phyloP scores from a whole-genome alignment of 2,329 filamentous ascomycete genomes.

The Fusarium haematococcum region DNA sequence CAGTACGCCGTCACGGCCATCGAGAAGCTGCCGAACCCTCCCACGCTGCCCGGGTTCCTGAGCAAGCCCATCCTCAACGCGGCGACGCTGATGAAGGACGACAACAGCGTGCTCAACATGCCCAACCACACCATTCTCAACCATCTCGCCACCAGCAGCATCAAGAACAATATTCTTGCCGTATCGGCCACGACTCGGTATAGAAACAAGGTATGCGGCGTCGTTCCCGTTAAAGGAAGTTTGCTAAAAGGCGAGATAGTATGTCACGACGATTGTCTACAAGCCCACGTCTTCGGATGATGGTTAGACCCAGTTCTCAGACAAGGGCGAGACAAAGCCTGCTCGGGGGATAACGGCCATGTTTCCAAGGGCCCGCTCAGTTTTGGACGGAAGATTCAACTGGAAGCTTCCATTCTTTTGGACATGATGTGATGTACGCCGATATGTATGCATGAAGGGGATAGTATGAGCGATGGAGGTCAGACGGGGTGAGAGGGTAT shows the following conservation, averaged over 20 bases:
- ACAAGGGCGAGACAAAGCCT: conserved; percentile 5
- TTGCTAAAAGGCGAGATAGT: conserved; percentile 66
- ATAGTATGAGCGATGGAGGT: not conserved
- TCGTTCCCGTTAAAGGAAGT: not conserved
- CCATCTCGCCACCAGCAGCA: conserved; percentile 96
- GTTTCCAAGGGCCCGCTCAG: not conserved
- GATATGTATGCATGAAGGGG: conserved; percentile 4
- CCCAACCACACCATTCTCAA: conserved; percentile 98
- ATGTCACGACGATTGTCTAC: conserved; percentile 97
- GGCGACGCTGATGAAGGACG: conserved; percentile 92
- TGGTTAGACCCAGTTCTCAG: conserved; percentile 32
- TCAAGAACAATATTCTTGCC: conserved; percentile 94
- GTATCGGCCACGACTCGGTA: conserved; percentile 98
- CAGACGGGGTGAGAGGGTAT: not conserved
- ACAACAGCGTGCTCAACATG: conserved; percentile 96
- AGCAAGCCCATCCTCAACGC: conserved; percentile 96
- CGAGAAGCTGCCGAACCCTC: conserved; percentile 84
- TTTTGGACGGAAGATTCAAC: conserved; percentile 7
- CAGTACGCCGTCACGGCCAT: conserved; percentile 80
- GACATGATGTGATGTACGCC: conserved; percentile 28
- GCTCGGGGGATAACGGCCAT: not conserved
- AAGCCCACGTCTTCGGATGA: conserved; percentile 81
- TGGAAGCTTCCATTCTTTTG: not conserved
- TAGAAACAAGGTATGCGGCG: conserved; percentile 81
- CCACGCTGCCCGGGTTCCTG: conserved; percentile 88